Conservation (phyloP, 805 yeast species). For the Torulaspora gathmanii region DNA sequence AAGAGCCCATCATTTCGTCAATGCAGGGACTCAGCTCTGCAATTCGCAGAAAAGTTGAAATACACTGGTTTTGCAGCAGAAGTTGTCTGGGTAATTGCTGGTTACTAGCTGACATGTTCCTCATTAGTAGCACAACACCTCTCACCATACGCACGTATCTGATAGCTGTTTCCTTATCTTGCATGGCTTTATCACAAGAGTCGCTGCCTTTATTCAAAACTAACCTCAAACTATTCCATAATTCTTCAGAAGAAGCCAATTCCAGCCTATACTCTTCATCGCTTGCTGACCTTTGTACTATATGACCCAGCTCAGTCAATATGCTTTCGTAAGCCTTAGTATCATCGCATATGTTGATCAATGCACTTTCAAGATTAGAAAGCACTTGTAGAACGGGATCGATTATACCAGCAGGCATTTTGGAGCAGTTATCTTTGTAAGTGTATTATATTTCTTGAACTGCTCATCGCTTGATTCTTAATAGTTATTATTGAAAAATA, state of each 20-base stretch:
- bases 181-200: background rate
- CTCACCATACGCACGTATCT: constrained; percentile 39
- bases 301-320: constrained; percentile 15
- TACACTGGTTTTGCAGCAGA: constrained; percentile 17
- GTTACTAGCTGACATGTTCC: constrained; percentile 43
- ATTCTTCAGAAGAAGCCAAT: constrained; percentile 23
- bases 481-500: background rate
- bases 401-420: background rate
- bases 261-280: constrained; percentile 27
- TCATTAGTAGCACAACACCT: constrained; percentile 45
- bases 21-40: constrained; percentile 1
- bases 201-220: constrained; percentile 6
- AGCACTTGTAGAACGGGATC: background rate
- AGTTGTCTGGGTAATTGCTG: constrained; percentile 30
- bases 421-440: background rate
- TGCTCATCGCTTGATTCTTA: background rate
- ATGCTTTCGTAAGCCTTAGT: background rate
- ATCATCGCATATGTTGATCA: background rate
- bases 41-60: constrained; percentile 12
- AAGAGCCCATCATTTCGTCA: constrained; percentile 24
- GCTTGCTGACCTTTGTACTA: constrained; percentile 26
- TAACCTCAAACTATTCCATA: constrained; percentile 29
- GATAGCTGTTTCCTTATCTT: constrained; percentile 9
- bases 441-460: background rate
- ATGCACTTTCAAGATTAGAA: background rate